Evolutionary conservation across 2,329 filamentous ascomycete genomes (phyloP).

Genomic region (Aspergillus sp.): DNA sequence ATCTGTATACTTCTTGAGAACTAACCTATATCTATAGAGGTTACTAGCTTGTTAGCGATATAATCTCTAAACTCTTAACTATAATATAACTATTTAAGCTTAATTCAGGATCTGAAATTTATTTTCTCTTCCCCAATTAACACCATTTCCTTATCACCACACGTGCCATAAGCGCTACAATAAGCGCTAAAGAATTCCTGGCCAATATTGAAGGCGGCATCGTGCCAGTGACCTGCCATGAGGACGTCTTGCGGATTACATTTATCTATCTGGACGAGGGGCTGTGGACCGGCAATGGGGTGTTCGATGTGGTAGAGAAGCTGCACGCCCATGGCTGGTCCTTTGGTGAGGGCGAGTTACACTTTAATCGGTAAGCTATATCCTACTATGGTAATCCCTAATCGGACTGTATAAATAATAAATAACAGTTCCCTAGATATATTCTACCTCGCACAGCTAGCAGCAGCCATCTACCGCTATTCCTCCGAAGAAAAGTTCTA

Average conservation of each 20-base stretch:
- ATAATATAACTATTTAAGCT: too few species aligned
- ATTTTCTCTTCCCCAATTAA: not conserved
- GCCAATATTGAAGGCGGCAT: constrained; percentile 11
- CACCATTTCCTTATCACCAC: not conserved
- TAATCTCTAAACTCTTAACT: too few species aligned
- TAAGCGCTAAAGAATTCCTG: constrained; percentile 12
- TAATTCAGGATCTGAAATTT: too few species aligned
- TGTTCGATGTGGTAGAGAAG: constrained; percentile 15
- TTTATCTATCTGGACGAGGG: constrained; percentile 15
- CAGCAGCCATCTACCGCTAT: constrained; percentile 15
- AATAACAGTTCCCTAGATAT: constrained; percentile 15
- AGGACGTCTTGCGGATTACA: constrained; percentile 15
- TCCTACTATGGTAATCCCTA: constrained; percentile 2
- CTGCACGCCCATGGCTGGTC: constrained; percentile 15
- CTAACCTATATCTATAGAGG: too few species aligned
- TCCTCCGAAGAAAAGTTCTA: constrained; percentile 2
- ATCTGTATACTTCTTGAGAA: too few species aligned
- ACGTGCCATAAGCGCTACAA: constrained; percentile 1
- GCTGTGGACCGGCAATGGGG: constrained; percentile 11
- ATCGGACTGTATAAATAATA: constrained; percentile 5
- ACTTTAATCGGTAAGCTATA: constrained; percentile 14
- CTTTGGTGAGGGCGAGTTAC: constrained; percentile 15
- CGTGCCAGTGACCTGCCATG: constrained; percentile 11
- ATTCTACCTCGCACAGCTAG: constrained; percentile 16
- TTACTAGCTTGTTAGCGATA: too few species aligned